Conservation (phyloP, 1,284 basidiomycete genomes). For the Papiliotrema flavescens region DNA sequence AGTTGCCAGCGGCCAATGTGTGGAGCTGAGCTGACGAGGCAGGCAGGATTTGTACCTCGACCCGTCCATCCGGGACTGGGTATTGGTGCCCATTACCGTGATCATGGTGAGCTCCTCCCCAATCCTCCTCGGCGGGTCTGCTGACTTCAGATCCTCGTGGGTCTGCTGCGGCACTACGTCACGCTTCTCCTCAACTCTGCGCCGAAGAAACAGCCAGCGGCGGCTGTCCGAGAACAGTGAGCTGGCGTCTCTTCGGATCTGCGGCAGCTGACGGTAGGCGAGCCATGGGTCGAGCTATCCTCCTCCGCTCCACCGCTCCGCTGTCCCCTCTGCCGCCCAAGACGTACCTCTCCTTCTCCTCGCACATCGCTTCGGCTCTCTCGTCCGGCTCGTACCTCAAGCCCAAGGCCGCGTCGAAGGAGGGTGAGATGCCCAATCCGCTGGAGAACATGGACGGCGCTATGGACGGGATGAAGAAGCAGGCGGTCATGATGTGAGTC, state of each 20-base stretch:
- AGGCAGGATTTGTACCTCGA: conserved; percentile 69
- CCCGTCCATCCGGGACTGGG: conserved; percentile 80
- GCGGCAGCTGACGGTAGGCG: conserved; percentile 62
- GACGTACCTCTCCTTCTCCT: conserved; percentile 71
- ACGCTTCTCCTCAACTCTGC: conserved; percentile 77
- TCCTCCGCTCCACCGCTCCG: conserved; percentile 73
- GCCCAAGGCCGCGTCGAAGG: conserved; percentile 55
- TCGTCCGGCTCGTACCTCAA: conserved; percentile 76
- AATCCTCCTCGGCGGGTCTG: not conserved
- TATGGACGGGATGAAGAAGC: conserved; percentile 99
- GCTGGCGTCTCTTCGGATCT: conserved; percentile 52
- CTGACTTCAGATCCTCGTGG: conserved; percentile 74
- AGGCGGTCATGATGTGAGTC: conserved; percentile 77
- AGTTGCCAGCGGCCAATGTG: conserved; percentile 3
- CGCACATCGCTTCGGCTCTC: conserved; percentile 66
- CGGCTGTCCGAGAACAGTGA: conserved; percentile 88
- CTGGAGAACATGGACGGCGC: conserved; percentile 97
- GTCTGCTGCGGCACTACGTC: conserved; percentile 89
- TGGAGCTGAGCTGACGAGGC: conserved; percentile 1
- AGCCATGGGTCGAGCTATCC: conserved; percentile 73
- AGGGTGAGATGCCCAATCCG: conserved; percentile 57
- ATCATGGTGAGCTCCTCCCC: conserved; percentile 71
- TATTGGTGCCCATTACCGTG: conserved; percentile 92
- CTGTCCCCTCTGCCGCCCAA: conserved; percentile 73
- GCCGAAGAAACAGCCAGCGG: conserved; percentile 74